phyloP scores from a whole-genome alignment of 106 monocot species.

The Apostasia ramifera region DNA sequence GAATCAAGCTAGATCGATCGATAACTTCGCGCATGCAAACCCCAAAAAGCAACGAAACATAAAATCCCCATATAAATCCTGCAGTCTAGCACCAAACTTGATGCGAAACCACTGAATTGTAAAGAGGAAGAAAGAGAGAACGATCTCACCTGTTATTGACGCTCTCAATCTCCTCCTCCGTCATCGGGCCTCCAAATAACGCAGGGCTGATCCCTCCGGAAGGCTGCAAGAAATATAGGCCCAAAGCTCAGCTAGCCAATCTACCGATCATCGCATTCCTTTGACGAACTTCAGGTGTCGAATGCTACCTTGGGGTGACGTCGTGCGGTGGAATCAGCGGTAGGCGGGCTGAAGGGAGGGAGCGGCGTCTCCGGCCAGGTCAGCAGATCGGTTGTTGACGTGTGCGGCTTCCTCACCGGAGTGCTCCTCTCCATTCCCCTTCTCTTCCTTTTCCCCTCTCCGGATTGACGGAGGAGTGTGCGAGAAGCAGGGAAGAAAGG shows the following conservation, averaged over 20 bases:
- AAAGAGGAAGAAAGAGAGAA: background rate
- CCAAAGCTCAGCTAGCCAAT: background rate
- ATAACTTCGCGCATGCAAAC: background rate
- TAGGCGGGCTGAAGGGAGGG: constrained; percentile 2
- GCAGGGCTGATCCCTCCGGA: constrained; percentile 24
- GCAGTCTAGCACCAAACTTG: no score
- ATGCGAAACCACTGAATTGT: no score
- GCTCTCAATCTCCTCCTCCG: constrained; percentile 31
- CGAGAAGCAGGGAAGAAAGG: background rate
- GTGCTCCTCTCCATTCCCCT: constrained; percentile 37
- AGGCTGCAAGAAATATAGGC: constrained; percentile 13
- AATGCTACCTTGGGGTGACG: constrained; percentile 13
- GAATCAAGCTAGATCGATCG: background rate
- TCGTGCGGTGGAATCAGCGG: constrained; percentile 9
- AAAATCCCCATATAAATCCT: background rate
- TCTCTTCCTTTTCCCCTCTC: constrained; percentile 15
- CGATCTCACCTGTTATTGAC: constrained; percentile 28
- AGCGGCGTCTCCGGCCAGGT: constrained; percentile 42
- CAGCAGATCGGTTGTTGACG: constrained; percentile 56
- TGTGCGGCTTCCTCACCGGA: constrained; percentile 46
- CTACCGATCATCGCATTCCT: background rate
- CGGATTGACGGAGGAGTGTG: background rate
- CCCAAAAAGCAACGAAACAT: background rate
- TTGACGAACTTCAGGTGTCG: background rate
- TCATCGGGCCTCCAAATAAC: constrained; percentile 34